Evolutionary conservation across 495 filamentous ascomycete genomes (phyloP).

Genomic region (Aspergillus steynii): DNA sequence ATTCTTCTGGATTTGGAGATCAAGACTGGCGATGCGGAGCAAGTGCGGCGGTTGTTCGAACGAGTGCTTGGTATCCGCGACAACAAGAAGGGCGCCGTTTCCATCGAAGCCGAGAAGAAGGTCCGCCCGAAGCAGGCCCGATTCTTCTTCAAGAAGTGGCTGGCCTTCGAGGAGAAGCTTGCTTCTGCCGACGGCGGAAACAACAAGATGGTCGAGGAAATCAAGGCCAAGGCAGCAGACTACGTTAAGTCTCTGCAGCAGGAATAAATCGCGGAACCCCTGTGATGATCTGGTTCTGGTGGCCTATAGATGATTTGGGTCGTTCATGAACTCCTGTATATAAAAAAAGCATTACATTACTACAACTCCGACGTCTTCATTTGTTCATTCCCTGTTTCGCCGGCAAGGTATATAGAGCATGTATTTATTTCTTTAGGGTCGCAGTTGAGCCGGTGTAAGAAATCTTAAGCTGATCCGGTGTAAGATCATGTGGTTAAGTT

Average conservation of each 20-base stretch:
- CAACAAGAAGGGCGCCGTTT: slow-evolving; percentile 55
- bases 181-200: slow-evolving; percentile 54
- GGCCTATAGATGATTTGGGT: slow-evolving; percentile 5
- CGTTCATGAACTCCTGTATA: slow-evolving; percentile 15
- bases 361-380: slow-evolving; percentile 3
- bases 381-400: not conserved
- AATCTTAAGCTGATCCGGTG: no score
- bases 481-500: no score
- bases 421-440: not conserved
- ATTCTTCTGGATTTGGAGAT: slow-evolving; percentile 86
- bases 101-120: slow-evolving; percentile 40
- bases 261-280: slow-evolving; percentile 16
- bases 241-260: slow-evolving; percentile 60
- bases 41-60: slow-evolving; percentile 75
- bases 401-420: not conserved
- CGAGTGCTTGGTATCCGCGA: slow-evolving; percentile 59
- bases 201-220: slow-evolving; percentile 67
- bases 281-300: slow-evolving; percentile 5
- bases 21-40: slow-evolving; percentile 59
- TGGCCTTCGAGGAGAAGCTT: slow-evolving; percentile 71
- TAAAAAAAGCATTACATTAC: slow-evolving; percentile 16
- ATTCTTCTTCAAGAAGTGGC: slow-evolving; percentile 82
- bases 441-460: no score
- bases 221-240: slow-evolving; percentile 72
- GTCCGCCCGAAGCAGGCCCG: slow-evolving; percentile 72